These are phyloP conservation scores for Triangularia verruculosa DNA, from an alignment of 2,329 filamentous ascomycete species.

Conservation along the genomic window DNA sequence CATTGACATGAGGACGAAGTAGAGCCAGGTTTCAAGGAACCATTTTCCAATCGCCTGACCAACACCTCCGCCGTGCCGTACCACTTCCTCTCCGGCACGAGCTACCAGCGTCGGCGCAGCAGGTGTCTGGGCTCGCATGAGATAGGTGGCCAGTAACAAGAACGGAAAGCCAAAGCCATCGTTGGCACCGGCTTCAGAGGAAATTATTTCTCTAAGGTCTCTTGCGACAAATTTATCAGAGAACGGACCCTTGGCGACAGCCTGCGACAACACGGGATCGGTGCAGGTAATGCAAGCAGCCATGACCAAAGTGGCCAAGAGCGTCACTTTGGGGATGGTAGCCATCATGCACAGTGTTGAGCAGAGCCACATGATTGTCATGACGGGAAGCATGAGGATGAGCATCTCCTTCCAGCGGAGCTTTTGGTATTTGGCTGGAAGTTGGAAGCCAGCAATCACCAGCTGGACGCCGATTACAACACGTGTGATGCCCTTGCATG, in stretches of 20 bases:
- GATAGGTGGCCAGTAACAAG: constrained; percentile 54
- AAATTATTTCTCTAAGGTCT: constrained; percentile 58
- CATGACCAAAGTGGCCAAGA: constrained; percentile 55
- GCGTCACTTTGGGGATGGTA: constrained; percentile 52
- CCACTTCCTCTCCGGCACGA: constrained; percentile 36
- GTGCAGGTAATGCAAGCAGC: constrained; percentile 60
- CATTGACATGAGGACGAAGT: constrained; percentile 53
- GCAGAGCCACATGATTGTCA: constrained; percentile 61
- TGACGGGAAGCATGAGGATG: constrained; percentile 55
- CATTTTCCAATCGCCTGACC: constrained; percentile 53
- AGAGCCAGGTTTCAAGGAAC: constrained; percentile 59
- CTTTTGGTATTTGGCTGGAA: constrained; percentile 54
- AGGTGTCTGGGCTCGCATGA: constrained; percentile 49
- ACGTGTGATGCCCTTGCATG: constrained; percentile 48
- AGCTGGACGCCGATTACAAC: constrained; percentile 61
- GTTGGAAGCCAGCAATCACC: constrained; percentile 61
- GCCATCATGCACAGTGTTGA: constrained; percentile 55
- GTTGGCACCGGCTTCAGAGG: constrained; percentile 58
- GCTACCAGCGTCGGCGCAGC: not conserved
- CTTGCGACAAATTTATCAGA: constrained; percentile 59
- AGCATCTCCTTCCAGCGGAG: constrained; percentile 51
- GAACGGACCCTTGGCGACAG: constrained; percentile 61
- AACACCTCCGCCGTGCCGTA: constrained; percentile 50
- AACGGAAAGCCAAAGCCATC: constrained; percentile 63
- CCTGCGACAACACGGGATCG: constrained; percentile 60